A percentile compares a stretch with the other conserved stretches of the same genome.
Conservation (phyloP, 2,329 filamentous ascomycete species). For the Trichoderma oligosporum region DNA sequence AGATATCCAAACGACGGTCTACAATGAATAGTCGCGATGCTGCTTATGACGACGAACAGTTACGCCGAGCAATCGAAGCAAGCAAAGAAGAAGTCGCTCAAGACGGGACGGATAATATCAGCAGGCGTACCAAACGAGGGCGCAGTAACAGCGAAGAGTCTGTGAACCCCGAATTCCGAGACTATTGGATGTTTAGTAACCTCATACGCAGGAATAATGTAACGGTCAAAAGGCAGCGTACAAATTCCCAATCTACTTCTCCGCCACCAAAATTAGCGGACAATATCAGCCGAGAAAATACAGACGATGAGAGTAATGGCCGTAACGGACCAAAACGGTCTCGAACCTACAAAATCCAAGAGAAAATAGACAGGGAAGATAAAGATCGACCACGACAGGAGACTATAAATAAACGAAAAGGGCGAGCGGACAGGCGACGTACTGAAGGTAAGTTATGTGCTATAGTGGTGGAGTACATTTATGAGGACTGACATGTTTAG, state of each 20-base stretch:
- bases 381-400: constrained; percentile 70
- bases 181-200: background rate
- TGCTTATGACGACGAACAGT: constrained; percentile 88
- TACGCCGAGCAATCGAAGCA: constrained; percentile 87
- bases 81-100: constrained; percentile 75
- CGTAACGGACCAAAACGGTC: constrained; percentile 57
- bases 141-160: constrained; percentile 94
- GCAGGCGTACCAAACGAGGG: constrained; percentile 71
- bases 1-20: constrained; percentile 76
- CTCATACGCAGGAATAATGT: constrained; percentile 60
- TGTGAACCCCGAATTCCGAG: constrained; percentile 40
- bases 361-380: constrained; percentile 67
- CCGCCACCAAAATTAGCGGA: constrained; percentile 47
- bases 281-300: constrained; percentile 56
- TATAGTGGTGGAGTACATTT: background rate
- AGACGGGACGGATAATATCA: constrained; percentile 48
- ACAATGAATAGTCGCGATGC: constrained; percentile 97
- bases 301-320: constrained; percentile 62
- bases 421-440: constrained; percentile 73
- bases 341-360: constrained; percentile 57
- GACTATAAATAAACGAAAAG: constrained; percentile 74
- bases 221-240: constrained; percentile 76
- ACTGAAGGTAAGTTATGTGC: constrained; percentile 62
- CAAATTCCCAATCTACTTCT: constrained; percentile 68
- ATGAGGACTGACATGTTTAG: constrained; percentile 36